A percentile compares a stretch with the other conserved stretches of the same genome.
Conservation (phyloP, 163 green algal species). For the Trebouxiophyceae sp. region DNA sequence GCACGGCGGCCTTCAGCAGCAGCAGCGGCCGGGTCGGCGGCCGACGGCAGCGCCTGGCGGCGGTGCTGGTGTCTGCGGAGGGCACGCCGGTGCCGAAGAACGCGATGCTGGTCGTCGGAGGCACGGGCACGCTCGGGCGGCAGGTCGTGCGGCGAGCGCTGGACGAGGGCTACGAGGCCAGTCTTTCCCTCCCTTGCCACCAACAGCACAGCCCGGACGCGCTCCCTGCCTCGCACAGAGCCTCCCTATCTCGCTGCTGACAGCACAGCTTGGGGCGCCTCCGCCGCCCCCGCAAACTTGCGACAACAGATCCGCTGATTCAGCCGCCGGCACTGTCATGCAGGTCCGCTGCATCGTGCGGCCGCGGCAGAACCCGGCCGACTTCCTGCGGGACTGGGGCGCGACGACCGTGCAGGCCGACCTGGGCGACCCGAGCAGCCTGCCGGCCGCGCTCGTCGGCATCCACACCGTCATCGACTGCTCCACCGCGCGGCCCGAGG, state of each 20-base stretch:
- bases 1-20: no score
- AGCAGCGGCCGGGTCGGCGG: no score
- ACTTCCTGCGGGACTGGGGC: conserved; percentile 99
- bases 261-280: no score
- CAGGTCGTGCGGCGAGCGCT: conserved; percentile 91
- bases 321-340: neutral
- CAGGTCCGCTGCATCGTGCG: conserved; percentile 86
- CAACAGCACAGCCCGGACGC: no score
- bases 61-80: neutral
- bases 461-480: conserved; percentile 95
- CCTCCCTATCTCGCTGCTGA: no score
- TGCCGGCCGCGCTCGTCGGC: conserved; percentile 91
- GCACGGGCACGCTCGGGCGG: conserved; percentile 90
- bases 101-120: conserved; percentile 88
- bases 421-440: conserved; percentile 78
- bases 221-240: no score
- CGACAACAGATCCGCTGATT: no score
- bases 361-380: conserved; percentile 81
- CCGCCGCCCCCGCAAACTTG: no score
- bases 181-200: no score
- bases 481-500: conserved; percentile 86
- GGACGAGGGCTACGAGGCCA: conserved; percentile 94
- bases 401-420: conserved; percentile 93
- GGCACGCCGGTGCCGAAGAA: conserved; percentile 45
- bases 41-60: no score